phyloP scores from a whole-genome alignment of 441 rosid species.

The Populus hybrid region DNA sequence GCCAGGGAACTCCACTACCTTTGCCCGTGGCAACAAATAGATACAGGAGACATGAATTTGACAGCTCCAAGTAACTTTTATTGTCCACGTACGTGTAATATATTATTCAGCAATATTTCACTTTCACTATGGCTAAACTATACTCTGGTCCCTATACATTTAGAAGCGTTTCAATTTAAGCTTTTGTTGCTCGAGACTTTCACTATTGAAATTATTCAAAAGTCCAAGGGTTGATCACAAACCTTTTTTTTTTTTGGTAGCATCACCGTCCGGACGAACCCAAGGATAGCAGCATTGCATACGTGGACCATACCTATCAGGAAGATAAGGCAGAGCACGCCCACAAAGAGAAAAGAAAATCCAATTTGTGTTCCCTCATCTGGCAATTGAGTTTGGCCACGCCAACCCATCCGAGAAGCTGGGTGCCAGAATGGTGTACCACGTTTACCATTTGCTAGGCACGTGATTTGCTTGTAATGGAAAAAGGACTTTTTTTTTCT shows the following conservation, averaged over 20 bases:
- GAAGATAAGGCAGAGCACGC: neutral
- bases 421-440: too few relatives aligned
- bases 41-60: neutral
- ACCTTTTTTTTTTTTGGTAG: too few relatives aligned
- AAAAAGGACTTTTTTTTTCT: neutral
- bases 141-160: too few relatives aligned
- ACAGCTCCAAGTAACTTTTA: neutral
- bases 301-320: too few relatives aligned
- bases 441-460: neutral
- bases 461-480: neutral
- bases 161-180: too few relatives aligned
- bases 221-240: too few relatives aligned
- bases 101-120: too few relatives aligned
- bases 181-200: too few relatives aligned
- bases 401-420: neutral
- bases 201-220: too few relatives aligned
- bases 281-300: too few relatives aligned
- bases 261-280: too few relatives aligned
- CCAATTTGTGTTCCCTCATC: neutral
- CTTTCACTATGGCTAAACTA: too few relatives aligned
- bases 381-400: neutral
- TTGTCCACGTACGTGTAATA: neutral
- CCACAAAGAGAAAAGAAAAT: neutral
- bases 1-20: neutral
- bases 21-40: neutral